Conservation (phyloP, 2,329 filamentous ascomycete genomes). For the Neoascochyta sp. region DNA sequence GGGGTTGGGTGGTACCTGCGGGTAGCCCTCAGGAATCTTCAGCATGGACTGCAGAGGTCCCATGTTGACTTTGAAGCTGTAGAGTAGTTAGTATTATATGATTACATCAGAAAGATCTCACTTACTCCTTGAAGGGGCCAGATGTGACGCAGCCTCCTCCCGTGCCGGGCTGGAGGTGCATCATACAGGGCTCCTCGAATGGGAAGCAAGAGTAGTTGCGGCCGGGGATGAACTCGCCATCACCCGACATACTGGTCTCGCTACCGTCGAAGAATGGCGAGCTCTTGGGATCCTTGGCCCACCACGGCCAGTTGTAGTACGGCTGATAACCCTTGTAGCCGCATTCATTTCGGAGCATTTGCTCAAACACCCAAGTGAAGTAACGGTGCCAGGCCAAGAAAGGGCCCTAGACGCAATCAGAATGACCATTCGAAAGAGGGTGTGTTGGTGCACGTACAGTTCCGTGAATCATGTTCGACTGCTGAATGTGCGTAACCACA, state of each 20-base stretch:
- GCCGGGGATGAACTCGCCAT: constrained; percentile 37
- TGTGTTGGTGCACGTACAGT: constrained; percentile 15
- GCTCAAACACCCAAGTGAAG: constrained; percentile 42
- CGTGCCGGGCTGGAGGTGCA: constrained; percentile 34
- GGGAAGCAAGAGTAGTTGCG: constrained; percentile 29
- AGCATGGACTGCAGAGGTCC: constrained; percentile 47
- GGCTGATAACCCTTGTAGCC: constrained; percentile 42
- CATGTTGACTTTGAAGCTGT: constrained; percentile 38
- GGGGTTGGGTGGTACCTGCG: constrained; percentile 29
- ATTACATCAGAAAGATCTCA: background rate
- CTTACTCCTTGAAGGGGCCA: constrained; percentile 50
- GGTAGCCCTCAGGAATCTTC: constrained; percentile 11
- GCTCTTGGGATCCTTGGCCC: constrained; percentile 41
- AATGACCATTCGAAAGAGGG: background rate
- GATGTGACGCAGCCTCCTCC: constrained; percentile 54
- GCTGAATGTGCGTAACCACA: constrained; percentile 31
- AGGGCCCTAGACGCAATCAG: constrained; percentile 5
- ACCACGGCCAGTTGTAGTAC: constrained; percentile 53
- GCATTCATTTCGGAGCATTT: constrained; percentile 41
- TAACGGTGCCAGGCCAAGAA: constrained; percentile 42
- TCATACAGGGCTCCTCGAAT: constrained; percentile 4
- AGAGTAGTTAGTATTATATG: constrained; percentile 1
- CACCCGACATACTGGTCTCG: constrained; percentile 45
- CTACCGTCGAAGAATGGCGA: constrained; percentile 56
- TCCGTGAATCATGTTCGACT: constrained; percentile 28